Base-by-base conservation (phyloP, 371 early-diverging fungal genomes). In the Dinochytrium kinnereticum region DNA sequence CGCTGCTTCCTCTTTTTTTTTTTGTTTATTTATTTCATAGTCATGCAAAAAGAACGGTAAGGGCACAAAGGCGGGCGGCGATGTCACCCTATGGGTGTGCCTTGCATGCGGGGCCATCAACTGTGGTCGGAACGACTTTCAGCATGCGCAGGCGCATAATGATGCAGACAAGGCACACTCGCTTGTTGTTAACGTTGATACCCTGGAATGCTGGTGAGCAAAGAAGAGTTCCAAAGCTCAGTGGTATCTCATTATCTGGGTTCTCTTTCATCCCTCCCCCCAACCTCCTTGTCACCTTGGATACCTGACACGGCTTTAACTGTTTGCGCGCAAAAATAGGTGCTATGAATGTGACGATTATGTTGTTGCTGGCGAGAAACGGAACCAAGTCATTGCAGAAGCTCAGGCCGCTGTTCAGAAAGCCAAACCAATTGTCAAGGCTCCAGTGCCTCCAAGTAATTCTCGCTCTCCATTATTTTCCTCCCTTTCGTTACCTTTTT, bases 281-380 rank as follows among this genome's bases (percentile, higher is more conserved):
- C n/a, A n/a, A n/a, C n/a, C n/a, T n/a, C n/a, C n/a, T n/a, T n/a
- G n/a, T n/a, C n/a, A n/a, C n/a, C n/a, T n/a, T n/a, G n/a, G n/a
- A n/a, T n/a, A n/a, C n/a, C 21, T 33, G 21, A 69, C n/a, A 34
- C 24, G 28, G 19, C 7, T 15, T 39, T 65, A 71, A 71, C 49
- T n/a, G n/a, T n/a, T n/a, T n/a, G n/a, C n/a, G 21, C 49, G 13
- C 10, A 44, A 44, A 44, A 44, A 44, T 13, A 53, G 55, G 55
- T 81, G 81, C 65, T 78, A 78, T 69, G 40, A 31, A 19, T 81
- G 81, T 71, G 81, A 81, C 51, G 76, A 74, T 19, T 69, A 70
- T n/a, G 51, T 78, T 30, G 71, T 61, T 5, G 55, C 36, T 21
- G 49, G 53, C n/a, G 49, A 61, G 55, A 70, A 33, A 13, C 51